phyloP scores from a whole-genome alignment of 768 basidiomycete species.

The Psilocybe cyanescens region DNA sequence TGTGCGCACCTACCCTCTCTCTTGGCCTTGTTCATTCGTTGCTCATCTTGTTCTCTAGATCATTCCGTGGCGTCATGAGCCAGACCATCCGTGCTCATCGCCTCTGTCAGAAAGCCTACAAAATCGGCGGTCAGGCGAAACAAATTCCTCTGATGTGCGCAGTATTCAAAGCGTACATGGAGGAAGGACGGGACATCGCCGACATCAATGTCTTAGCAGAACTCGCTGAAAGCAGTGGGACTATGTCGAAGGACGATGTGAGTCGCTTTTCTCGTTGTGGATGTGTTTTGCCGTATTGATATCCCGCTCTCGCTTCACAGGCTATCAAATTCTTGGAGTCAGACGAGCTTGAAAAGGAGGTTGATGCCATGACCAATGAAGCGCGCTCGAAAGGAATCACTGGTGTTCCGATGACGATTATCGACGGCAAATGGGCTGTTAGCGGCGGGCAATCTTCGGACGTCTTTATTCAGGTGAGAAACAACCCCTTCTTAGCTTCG shows the following conservation, averaged over 20 bases:
- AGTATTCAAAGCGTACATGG: slow-evolving; percentile 70
- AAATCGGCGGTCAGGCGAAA: slow-evolving; percentile 58
- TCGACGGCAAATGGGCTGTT: slow-evolving; percentile 79
- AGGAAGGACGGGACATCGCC: slow-evolving; percentile 65
- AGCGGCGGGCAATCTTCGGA: slow-evolving; percentile 76
- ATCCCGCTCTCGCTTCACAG: slow-evolving; percentile 32
- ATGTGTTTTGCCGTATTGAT: not conserved
- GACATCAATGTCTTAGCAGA: slow-evolving; percentile 62
- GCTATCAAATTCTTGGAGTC: slow-evolving; percentile 67
- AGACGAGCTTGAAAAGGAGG: slow-evolving; percentile 66
- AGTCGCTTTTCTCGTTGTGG: slow-evolving; percentile 19
- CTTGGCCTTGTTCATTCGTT: not conserved
- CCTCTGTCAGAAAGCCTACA: slow-evolving; percentile 69
- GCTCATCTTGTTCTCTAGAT: slow-evolving; percentile 35
- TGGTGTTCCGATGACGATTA: slow-evolving; percentile 81
- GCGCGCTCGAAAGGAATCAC: slow-evolving; percentile 71
- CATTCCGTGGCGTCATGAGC: slow-evolving; percentile 61
- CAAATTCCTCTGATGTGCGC: slow-evolving; percentile 61
- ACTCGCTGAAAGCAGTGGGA: slow-evolving; percentile 53
- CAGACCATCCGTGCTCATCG: slow-evolving; percentile 76
- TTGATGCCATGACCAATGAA: slow-evolving; percentile 62
- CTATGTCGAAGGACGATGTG: slow-evolving; percentile 68
- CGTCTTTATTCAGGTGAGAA: slow-evolving; percentile 60
- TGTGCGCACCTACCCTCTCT: slow-evolving; percentile 40
- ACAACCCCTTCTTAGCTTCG: not conserved